Evolutionary conservation across 768 basidiomycete genomes (phyloP), one percentile per base, ranked within the genome.

Genomic region (Tricholoma terreum): DNA sequence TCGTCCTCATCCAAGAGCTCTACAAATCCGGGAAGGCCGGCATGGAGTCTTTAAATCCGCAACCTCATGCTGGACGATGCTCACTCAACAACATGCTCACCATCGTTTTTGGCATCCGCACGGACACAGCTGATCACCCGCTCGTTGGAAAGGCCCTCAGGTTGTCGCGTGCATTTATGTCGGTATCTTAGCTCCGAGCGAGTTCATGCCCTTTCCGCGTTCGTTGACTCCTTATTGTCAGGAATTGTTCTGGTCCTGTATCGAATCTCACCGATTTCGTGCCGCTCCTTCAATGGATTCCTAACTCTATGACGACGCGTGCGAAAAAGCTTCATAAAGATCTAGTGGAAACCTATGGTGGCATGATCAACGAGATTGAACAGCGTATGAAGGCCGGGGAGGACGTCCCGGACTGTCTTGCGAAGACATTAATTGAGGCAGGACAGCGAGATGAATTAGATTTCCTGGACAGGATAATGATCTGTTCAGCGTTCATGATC

Each of bases 181-280:
- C 6, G 62, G 76, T 64, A 24, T 46, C 21, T 19, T 58, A 56
- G 59, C 45, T 14, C 24, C 24, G 24, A 27, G 24, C 24, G 2
- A 14, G 8, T 15, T 33, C 8, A 38, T 27, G 15, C 43, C 22
- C 52, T 45, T 17, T 43, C 36, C 33, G 57, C n/a, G n/a, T 4
- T 50, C 19, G 30, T 46, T 58, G 58, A 58, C 51, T 43, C 22
- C 14, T 52, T 31, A 58, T 38, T 6, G 17, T 30, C 36, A 75
- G 75, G 72, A 74, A 77, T 62, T 69, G 68, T 54, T 75, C 75
- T 50, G 79, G 79, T 12, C 77, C 80, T 0, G 67, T 74, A 22
- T 77, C 79, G 1, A 81, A 81, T 57, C 49, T 74, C 12, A 71
- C 74, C 27, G 80, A 82, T 62, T 82, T 80, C 53, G 54, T 81